A percentile compares a stretch with the other conserved stretches of the same genome.
Conservation (phyloP, 345 rosid genomes). For the Eucalyptus tenuipes region DNA sequence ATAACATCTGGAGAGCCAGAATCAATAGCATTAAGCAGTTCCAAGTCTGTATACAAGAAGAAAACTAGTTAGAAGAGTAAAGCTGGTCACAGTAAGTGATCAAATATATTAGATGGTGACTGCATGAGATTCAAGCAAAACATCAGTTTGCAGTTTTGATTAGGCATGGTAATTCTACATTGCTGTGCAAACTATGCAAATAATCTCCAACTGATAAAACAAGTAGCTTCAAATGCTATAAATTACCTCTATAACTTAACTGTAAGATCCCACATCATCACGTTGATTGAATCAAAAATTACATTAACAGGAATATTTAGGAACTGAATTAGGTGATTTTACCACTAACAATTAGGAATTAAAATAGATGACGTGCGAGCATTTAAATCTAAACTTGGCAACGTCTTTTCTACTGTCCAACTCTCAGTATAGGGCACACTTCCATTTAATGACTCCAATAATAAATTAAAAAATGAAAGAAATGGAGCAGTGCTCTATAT, state of each 20-base stretch:
- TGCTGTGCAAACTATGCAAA: background rate
- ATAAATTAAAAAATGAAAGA: background rate
- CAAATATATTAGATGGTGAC: background rate
- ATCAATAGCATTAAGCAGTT: slow-evolving; percentile 57
- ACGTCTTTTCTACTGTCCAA: background rate
- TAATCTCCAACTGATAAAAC: background rate
- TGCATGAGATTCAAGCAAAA: background rate
- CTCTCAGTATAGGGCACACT: background rate
- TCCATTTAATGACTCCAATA: background rate
- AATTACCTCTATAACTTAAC: background rate
- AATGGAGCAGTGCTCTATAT: background rate
- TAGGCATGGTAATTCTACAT: background rate
- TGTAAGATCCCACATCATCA: background rate
- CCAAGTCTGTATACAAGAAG: slow-evolving; percentile 31
- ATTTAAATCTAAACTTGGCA: background rate
- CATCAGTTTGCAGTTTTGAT: background rate
- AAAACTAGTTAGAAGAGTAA: background rate
- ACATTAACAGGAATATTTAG: background rate
- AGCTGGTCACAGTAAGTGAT: background rate
- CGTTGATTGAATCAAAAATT: background rate
- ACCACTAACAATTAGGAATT: background rate
- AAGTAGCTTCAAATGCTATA: background rate
- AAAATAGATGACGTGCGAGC: background rate
- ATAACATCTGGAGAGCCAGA: slow-evolving; percentile 75
- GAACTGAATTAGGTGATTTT: background rate